phyloP scores from a whole-genome alignment of 176 grass and related monocot species.

The Echinochloa phyllopogon region DNA sequence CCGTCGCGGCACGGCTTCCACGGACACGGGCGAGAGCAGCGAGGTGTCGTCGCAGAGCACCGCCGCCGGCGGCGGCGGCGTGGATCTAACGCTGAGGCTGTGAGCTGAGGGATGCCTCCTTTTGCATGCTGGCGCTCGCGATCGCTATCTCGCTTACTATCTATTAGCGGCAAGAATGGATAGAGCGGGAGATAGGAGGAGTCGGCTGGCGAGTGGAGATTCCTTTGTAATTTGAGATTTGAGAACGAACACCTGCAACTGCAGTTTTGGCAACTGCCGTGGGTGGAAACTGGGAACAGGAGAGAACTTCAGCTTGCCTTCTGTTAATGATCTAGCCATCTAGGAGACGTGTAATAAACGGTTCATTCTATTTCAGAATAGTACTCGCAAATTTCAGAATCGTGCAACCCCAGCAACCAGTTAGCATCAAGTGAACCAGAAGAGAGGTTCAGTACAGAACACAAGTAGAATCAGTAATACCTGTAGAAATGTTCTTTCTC shows the following conservation, averaged over 20 bases:
- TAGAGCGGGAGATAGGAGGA: not conserved
- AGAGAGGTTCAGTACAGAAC: not conserved
- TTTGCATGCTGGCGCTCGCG: not conserved
- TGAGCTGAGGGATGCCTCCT: not conserved
- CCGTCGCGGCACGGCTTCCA: not conserved
- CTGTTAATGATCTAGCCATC: not conserved
- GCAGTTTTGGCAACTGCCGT: not conserved
- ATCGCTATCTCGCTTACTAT: not conserved
- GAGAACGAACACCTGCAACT: not conserved
- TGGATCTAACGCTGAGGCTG: conserved; percentile 15
- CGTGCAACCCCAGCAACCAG: not conserved
- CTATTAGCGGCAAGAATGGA: not conserved
- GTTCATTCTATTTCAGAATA: not conserved
- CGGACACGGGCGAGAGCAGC: not conserved
- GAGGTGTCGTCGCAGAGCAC: not conserved
- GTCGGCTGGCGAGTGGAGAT: not conserved
- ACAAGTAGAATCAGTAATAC: not conserved
- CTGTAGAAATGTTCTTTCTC: no score
- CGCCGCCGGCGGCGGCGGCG: not conserved
- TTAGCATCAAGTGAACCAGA: not conserved
- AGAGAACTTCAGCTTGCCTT: not conserved
- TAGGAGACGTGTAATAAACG: not conserved
- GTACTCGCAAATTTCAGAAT: not conserved
- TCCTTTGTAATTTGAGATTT: not conserved
- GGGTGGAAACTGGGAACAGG: not conserved